Conservation (phyloP, 176 grass and related monocot genomes). For the Calamus simplicifolius region DNA sequence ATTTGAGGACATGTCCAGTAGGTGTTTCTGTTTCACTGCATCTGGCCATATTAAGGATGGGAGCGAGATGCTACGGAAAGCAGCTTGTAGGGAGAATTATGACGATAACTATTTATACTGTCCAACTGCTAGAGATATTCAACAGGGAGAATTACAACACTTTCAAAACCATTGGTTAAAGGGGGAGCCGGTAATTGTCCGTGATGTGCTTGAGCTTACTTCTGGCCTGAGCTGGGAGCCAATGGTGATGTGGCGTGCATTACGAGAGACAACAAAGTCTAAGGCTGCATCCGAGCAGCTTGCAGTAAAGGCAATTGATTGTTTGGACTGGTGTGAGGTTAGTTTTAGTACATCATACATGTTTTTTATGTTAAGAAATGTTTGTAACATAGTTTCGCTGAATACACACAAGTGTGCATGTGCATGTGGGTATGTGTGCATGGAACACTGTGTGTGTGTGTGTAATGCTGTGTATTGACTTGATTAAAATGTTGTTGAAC, state of each 20-base stretch:
- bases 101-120: slow-evolving; percentile 73
- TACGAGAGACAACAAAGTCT: slow-evolving; percentile 45
- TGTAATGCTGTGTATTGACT: no score
- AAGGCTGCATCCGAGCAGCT: slow-evolving; percentile 31
- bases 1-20: not conserved
- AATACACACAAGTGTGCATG: no score
- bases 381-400: no score
- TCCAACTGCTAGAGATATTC: slow-evolving; percentile 36
- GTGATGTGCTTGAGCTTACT: slow-evolving; percentile 49
- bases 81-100: slow-evolving; percentile 50
- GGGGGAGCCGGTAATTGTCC: slow-evolving; percentile 76
- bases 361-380: no score
- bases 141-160: slow-evolving; percentile 47
- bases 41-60: slow-evolving; percentile 22
- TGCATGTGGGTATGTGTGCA: no score
- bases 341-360: slow-evolving; percentile 3
- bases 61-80: slow-evolving; percentile 17
- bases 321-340: slow-evolving; percentile 85
- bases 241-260: slow-evolving; percentile 84
- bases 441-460: no score
- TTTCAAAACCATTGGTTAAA: slow-evolving; percentile 83
- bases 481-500: no score
- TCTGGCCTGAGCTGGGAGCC: slow-evolving; percentile 86
- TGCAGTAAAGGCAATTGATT: slow-evolving; percentile 52
- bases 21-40: slow-evolving; percentile 32